A percentile compares a stretch with the other conserved stretches of the same genome.
Evolutionary conservation across 768 basidiomycete genomes (phyloP).

Genomic region (Mycena vulgaris): DNA sequence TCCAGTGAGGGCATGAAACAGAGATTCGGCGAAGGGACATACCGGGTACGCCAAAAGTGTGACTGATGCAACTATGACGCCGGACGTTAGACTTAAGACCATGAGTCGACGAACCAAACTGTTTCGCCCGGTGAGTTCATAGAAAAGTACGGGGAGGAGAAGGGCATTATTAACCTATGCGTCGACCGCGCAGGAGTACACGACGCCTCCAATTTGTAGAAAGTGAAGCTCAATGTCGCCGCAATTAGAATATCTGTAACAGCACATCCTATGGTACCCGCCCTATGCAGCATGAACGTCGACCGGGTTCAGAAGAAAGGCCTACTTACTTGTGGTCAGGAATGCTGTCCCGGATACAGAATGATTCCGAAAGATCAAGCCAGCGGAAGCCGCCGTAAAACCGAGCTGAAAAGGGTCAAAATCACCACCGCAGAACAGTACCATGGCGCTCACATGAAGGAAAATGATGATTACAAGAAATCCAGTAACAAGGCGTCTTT

Average conservation of each 20-base stretch:
- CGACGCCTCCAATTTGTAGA: neutral
- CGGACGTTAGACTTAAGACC: slow-evolving; percentile 8
- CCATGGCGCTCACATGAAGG: slow-evolving; percentile 4
- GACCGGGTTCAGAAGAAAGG: neutral
- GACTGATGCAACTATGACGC: neutral
- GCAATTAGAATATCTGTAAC: slow-evolving; percentile 15
- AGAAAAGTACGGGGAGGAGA: neutral
- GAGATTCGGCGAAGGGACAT: neutral
- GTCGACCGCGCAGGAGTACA: neutral
- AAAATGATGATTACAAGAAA: slow-evolving; percentile 16
- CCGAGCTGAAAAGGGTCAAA: neutral
- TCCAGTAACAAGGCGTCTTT: slow-evolving; percentile 2
- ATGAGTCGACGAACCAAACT: slow-evolving; percentile 15
- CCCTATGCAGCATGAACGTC: neutral
- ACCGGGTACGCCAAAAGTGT: neutral
- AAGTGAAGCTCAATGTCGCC: neutral
- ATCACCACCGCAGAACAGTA: neutral
- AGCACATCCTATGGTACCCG: slow-evolving; percentile 12
- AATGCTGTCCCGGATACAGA: neutral
- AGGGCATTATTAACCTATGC: neutral
- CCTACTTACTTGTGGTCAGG: neutral
- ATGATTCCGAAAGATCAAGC: neutral
- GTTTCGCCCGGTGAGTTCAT: neutral
- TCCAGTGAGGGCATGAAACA: neutral
- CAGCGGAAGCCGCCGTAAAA: neutral